These are phyloP conservation scores for Coprinellus micaceus DNA, from an alignment of 768 basidiomycete species.

Conservation along the genomic window DNA sequence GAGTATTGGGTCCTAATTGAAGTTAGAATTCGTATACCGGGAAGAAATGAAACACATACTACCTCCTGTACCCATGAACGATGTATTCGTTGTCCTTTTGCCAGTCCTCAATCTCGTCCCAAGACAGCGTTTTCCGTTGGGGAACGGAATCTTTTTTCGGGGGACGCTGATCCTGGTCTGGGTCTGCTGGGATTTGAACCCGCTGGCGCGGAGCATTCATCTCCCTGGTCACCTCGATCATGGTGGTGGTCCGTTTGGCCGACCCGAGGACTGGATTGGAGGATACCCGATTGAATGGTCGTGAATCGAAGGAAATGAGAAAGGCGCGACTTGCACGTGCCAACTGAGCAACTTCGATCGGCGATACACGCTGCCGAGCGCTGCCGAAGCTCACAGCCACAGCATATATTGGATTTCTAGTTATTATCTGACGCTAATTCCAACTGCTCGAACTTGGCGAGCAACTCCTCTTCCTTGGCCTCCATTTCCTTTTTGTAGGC, in stretches of 20 bases:
- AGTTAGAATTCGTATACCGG: constrained; percentile 9
- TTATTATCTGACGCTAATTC: background rate
- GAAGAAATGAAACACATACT: constrained; percentile 7
- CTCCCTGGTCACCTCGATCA: background rate
- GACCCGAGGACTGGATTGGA: background rate
- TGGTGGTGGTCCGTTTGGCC: background rate
- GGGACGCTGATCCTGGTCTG: background rate
- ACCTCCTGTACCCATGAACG: constrained; percentile 67
- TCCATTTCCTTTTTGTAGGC: background rate
- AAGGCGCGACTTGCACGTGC: background rate
- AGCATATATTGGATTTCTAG: background rate
- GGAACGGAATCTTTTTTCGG: background rate
- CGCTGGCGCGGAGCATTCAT: background rate
- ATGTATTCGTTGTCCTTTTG: constrained; percentile 75
- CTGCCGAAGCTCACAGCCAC: background rate
- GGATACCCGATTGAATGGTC: background rate
- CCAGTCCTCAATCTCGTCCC: constrained; percentile 64
- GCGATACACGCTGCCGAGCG: background rate
- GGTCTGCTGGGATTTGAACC: background rate
- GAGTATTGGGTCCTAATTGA: constrained; percentile 50
- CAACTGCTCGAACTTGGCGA: constrained; percentile 6
- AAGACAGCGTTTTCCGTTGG: constrained; percentile 33
- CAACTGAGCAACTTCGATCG: background rate
- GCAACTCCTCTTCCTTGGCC: constrained; percentile 3
- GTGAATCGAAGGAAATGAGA: background rate